Evolutionary conservation across 495 filamentous ascomycete species (phyloP), one percentile per base, ranked within the genome.

Genomic region (Tuber magnatum): DNA sequence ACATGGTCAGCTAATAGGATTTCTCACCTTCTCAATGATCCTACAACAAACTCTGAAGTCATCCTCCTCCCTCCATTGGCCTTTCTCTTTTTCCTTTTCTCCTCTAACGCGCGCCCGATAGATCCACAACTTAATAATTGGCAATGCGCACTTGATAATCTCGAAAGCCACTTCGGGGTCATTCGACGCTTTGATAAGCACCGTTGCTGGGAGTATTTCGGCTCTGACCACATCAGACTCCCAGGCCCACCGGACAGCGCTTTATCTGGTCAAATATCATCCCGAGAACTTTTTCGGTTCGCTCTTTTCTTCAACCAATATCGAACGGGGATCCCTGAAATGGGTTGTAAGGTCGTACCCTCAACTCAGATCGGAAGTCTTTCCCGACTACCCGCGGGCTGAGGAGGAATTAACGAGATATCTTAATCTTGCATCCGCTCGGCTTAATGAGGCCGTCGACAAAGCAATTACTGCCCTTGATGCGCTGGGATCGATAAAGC

Each of bases 401-500:
- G 77, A 77, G 28, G 73, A 41, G 61, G 74, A 70, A 72, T 71
- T 18, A 76, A 79, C 14, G 74, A 68, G 43, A 68, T 61, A 77
- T 77, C 76, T 68, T 79, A 51, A 79, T 72, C n/a, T 75, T 3
- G 73, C 77, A 46, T 79, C 77, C 24, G 56, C 72, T 10, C 72
- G 78, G 43, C 76, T 79, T 22, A 75, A 70, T 4, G 77, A 79
- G 16, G 78, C 76, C 8, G 73, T 79, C 28, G 71, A 79, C 72
- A 78, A 79, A 72, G 73, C 76, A 22, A 79, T 79, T 72, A 12
- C 72, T 41, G 72, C 76, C 69, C 78, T 79, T 41, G 77, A 79
- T 75, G 77, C 76, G 18, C 69, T 73, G 12, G 78, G 72, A 32
- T 70, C 77, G 42, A 68, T 79, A 35, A 73, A 79, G 65, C 78